Evolutionary conservation across 805 yeast genomes (phyloP).

Genomic region (Torulaspora indica): DNA sequence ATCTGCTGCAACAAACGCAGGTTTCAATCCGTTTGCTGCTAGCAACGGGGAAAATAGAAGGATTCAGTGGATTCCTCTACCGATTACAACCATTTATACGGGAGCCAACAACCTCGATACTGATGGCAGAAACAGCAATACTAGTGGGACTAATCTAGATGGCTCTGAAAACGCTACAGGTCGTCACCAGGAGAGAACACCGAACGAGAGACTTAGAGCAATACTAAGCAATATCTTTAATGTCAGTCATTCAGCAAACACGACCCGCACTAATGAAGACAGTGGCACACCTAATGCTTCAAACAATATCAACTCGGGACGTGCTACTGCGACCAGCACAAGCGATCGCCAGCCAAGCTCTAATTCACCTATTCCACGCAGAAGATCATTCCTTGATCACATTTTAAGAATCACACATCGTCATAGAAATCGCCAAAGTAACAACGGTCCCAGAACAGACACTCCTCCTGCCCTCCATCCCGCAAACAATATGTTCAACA

Average conservation of each 20-base stretch:
- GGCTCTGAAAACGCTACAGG: neutral
- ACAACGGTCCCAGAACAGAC: neutral
- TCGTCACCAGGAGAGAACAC: conserved; percentile 6
- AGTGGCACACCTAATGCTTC: neutral
- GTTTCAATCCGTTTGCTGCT: neutral
- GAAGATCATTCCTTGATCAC: conserved; percentile 17
- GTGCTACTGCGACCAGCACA: neutral
- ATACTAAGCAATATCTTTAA: conserved; percentile 25
- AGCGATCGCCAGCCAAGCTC: neutral
- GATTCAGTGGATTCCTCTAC: conserved; percentile 21
- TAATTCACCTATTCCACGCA: conserved; percentile 9
- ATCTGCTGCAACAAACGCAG: neutral
- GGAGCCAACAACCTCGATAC: conserved; percentile 1
- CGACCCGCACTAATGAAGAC: neutral
- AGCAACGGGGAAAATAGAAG: conserved; percentile 6
- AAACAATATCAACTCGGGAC: neutral
- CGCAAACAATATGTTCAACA: conserved; percentile 21
- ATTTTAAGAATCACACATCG: conserved; percentile 16
- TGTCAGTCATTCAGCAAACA: conserved; percentile 10
- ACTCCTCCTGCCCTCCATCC: neutral
- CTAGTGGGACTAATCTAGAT: neutral
- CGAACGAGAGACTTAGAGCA: conserved; percentile 25
- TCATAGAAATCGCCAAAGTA: conserved; percentile 11
- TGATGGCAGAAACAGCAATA: neutral
- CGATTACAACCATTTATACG: conserved; percentile 15